These are phyloP conservation scores for Gyromitra esculenta DNA, from an alignment of 2,329 filamentous ascomycete genomes.

Conservation along the genomic window DNA sequence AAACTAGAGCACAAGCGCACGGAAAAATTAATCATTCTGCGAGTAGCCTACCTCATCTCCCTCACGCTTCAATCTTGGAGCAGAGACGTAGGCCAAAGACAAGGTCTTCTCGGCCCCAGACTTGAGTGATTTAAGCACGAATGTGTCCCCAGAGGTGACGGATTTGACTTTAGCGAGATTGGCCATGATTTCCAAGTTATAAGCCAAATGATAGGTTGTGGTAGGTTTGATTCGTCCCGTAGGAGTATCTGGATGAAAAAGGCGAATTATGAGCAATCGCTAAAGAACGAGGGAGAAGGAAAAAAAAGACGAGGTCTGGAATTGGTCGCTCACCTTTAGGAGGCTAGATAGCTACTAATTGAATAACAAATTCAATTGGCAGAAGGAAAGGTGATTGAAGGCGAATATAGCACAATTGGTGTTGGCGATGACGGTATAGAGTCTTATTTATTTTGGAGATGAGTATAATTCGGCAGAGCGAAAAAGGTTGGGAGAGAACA, in stretches of 20 bases:
- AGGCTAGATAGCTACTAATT: constrained; percentile 8
- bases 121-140: constrained; percentile 82
- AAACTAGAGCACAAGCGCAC: constrained; percentile 20
- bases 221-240: constrained; percentile 14
- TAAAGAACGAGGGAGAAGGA: background rate
- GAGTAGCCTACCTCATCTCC: constrained; percentile 75
- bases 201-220: constrained; percentile 15
- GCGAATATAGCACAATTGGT: constrained; percentile 16
- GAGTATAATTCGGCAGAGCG: constrained; percentile 3
- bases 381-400: background rate
- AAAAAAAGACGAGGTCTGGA: background rate
- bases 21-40: background rate
- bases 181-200: constrained; percentile 61
- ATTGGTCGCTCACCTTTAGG: constrained; percentile 7
- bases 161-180: constrained; percentile 85
- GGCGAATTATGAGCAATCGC: constrained; percentile 16
- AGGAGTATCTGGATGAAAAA: constrained; percentile 8
- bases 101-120: constrained; percentile 78
- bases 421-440: constrained; percentile 1
- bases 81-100: constrained; percentile 90
- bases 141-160: constrained; percentile 90
- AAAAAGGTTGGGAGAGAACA: constrained; percentile 15
- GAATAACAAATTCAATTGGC: constrained; percentile 18
- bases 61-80: constrained; percentile 85
- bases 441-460: background rate